Evolutionary conservation across 768 basidiomycete species (phyloP), one percentile per base, ranked within the genome.

Genomic region (Lactifluus pinguis): DNA sequence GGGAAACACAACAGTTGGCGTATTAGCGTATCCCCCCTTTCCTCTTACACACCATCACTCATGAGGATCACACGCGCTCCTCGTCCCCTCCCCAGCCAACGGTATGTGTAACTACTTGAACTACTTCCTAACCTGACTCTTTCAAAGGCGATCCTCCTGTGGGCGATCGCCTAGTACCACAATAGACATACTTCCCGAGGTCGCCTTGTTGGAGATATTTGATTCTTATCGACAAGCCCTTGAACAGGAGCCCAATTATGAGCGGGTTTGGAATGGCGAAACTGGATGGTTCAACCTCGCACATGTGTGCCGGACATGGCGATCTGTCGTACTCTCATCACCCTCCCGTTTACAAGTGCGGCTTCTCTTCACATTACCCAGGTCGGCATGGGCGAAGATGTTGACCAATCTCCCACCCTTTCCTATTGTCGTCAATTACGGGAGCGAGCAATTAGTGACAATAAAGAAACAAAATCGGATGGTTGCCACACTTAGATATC

Each of bases 301-400:
- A 32, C 55, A 57, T 57, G 55, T 57, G 17, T 57, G 55, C 36
- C 47, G 34, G 30, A 36, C 25, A 7, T 57, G 56, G 56, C 56
- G 56, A 49, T n/a, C 7, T 39, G 5, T 50, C 30, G 49, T 50
- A 7, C 30, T 57, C 29, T 19, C 49, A 6, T 57, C 49, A 29
- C 4, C 29, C 19, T 32, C 29, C 25, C 56, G 49, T 21, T 42
- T 57, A 15, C 38, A 57, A 11, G 6, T 50, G 17, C 36, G 34
- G 25, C 14, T 57, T 4, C 19, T 57, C 48, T 50, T 57, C 34
- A 34, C 30, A 19, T 17, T 13, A 9, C 2, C 7, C 32, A 36
- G 42, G 30, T 19, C 42, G 8, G n/a, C 42, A 30, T 34, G 1
- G 39, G 39, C 2, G 2, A 7, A 9, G 8, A 29, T 49, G 42